Base-by-base conservation (phyloP, 768 basidiomycete species). In the Amanita rimosa region DNA sequence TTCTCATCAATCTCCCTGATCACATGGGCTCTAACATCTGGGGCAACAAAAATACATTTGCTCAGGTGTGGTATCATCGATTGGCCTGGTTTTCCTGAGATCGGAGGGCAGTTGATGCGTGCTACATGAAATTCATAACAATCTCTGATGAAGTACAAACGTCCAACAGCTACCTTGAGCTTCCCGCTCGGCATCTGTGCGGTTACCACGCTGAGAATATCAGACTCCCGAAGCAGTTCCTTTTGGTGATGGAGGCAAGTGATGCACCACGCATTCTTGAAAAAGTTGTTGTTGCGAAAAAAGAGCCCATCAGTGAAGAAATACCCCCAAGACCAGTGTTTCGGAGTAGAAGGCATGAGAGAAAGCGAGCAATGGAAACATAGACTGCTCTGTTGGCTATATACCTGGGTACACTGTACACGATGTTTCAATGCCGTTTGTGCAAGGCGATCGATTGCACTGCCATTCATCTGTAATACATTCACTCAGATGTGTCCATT, bases 31-130 rank as follows among this genome's bases (percentile, higher is more conserved):
- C 35, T 36, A 34, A 50, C 46, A 22, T 22, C 51, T n/a, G 48
- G 44, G 7, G 39, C 35, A 46, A 52, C 44, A 42, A 45, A 45
- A 22, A 38, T 37, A 45, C 53, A 54, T 35, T 52, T 44, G 6
- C 10, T 11, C 13, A 54, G 46, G 42, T 54, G 53, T 29, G 53
- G 50, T 21, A 54, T 41, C 50, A 54, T 51, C 26, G 47, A 38
- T 35, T 54, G 50, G 42, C 51, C 37, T 37, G 53, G 53, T 49
- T 54, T 54, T 38, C 44, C 42, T 21, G 53, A 46, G 21, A 54
- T 54, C 35, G 50, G 31, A 6, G 42, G 24, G 14, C 8, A 44
- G 42, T 29, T 29, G 21, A 44, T 44, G 26, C 9, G 42, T 29
- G n/a, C 40, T 42, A 42, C 17, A 26, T 42, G 33, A 45, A 36